Evolutionary conservation across 805 yeast species (phyloP), one percentile per base, ranked within the genome.

Genomic region (Trichomonascus vanleenenianus): DNA sequence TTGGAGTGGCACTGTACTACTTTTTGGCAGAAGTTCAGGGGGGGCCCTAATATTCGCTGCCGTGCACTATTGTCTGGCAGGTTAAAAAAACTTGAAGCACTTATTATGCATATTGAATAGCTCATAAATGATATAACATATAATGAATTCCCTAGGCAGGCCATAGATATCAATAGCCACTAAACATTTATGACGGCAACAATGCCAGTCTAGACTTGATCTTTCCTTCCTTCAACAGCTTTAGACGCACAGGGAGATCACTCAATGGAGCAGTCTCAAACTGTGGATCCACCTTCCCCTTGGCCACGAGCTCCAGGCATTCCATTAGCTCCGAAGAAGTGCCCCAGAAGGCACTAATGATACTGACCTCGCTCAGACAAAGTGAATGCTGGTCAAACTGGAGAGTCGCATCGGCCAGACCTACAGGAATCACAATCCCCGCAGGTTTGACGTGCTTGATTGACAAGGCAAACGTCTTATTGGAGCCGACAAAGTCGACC

Each of bases 331-430:
- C 76, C 8, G 55, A 51, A 1, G 71, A 65, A 11, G 66, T 64
- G 19, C 78, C 78, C 31, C 76, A 75, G 50, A 70, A 69, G 38
- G 66, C 61, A 49, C 65, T 70, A 30, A 64, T 54, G 34, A 71
- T 50, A 40, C 63, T 60, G 22, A 68, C 61, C 53, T 73, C 77
- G 47, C 72, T 61, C 40, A 68, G 48, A 11, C 73, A 72, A 45
- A 71, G 53, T 2, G 62, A 62, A 47, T 55, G 66, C 45, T 68
- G 65, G 33, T 57, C 58, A 33, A 70, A 47, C 3, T 41, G 40
- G 15, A 71, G 50, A 38, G 61, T 60, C 43, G 58, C 55, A 25
- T 56, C 57, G 1, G 72, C 75, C 48, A 74, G 57, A 1, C 78
- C 78, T 6, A 72, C 64, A 51, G 71, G 64, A 18, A 68, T 58